phyloP scores from a whole-genome alignment of 257 asterid species.

The Buddleja alternifolia region DNA sequence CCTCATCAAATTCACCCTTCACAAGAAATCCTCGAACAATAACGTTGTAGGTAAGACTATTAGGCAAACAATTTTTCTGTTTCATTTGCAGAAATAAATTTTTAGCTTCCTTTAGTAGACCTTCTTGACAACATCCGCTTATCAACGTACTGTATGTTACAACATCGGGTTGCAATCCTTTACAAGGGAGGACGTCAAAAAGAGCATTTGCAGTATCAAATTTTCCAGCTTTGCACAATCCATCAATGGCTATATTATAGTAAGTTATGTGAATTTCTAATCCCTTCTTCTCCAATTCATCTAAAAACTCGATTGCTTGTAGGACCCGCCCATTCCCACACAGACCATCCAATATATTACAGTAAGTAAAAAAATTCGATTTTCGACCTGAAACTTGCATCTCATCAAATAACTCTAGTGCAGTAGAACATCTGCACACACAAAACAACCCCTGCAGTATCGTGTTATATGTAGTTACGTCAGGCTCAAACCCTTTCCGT shows the following conservation, averaged over 20 bases:
- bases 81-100: constrained; percentile 33
- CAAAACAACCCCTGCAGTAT: constrained; percentile 33
- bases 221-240: constrained; percentile 26
- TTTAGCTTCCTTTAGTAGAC: constrained; percentile 35
- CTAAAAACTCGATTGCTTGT: constrained; percentile 22
- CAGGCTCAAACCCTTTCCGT: constrained; percentile 29
- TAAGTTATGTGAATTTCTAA: constrained; percentile 10
- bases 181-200: constrained; percentile 26
- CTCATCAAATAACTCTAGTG: constrained; percentile 26
- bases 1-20: constrained; percentile 26
- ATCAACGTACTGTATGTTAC: constrained; percentile 32
- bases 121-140: constrained; percentile 33
- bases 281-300: constrained; percentile 13
- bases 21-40: constrained; percentile 30
- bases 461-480: constrained; percentile 4
- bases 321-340: constrained; percentile 26
- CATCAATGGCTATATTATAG: constrained; percentile 22
- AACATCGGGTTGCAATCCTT: constrained; percentile 33
- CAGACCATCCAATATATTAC: constrained; percentile 31
- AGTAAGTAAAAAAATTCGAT: constrained; percentile 28
- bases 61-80: constrained; percentile 23
- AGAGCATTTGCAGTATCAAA: constrained; percentile 27
- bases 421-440: constrained; percentile 16
- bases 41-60: constrained; percentile 27
- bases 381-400: constrained; percentile 25